These are phyloP conservation scores for Malus sieversii DNA, from an alignment of 306 rosid species.

Conservation along the genomic window DNA sequence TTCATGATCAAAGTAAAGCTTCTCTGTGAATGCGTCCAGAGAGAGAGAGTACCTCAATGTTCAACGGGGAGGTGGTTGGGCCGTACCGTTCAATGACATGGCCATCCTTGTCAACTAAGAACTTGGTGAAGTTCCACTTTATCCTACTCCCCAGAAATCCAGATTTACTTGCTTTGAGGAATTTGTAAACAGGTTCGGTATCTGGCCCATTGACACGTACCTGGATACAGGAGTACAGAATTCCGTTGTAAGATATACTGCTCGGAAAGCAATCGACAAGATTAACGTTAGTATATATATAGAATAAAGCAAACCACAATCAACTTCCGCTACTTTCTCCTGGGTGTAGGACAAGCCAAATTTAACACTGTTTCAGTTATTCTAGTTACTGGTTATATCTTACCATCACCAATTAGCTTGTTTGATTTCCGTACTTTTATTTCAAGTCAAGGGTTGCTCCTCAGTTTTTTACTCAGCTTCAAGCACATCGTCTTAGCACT, in stretches of 20 bases:
- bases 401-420: background rate
- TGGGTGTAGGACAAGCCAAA: too few species aligned
- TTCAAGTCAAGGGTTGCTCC: background rate
- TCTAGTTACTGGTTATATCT: background rate
- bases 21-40: background rate
- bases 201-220: constrained; percentile 69
- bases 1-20: background rate
- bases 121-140: constrained; percentile 98
- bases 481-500: background rate
- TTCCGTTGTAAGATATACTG: background rate
- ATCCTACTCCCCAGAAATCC: constrained; percentile 63
- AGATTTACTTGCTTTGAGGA: constrained; percentile 55
- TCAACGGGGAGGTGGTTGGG: constrained; percentile 55
- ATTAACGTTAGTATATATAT: background rate
- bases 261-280: background rate
- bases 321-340: background rate
- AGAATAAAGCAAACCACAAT: background rate
- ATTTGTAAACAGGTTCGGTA: constrained; percentile 58
- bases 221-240: constrained; percentile 22
- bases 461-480: background rate
- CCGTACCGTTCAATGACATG: constrained; percentile 55
- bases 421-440: background rate
- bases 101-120: constrained; percentile 66
- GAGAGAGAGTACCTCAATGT: constrained; percentile 52
- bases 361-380: background rate